A percentile compares a stretch with the other conserved stretches of the same genome.
phyloP scores from a whole-genome alignment of 352 stramenopile genomes.

The Phytophthora multivora region DNA sequence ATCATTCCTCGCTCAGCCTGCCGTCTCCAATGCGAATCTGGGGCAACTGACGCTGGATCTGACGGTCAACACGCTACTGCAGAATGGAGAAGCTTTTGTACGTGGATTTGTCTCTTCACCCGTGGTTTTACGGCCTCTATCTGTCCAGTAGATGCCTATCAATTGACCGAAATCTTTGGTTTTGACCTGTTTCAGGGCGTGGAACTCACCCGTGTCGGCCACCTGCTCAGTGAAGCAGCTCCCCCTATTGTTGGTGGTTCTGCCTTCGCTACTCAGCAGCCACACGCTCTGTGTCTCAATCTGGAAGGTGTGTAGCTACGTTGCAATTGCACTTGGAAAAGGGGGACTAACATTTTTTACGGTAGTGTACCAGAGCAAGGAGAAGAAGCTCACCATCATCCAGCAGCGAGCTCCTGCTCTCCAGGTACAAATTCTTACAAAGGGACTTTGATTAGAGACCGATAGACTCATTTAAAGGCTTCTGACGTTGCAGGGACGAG shows the following conservation, averaged over 20 bases:
- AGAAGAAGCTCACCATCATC: constrained; percentile 72
- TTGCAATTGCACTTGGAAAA: not conserved
- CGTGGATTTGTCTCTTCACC: constrained; percentile 4
- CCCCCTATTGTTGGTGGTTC: constrained; percentile 64
- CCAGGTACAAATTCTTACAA: constrained; percentile 28
- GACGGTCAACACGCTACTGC: constrained; percentile 74
- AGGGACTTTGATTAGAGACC: not conserved
- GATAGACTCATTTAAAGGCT: not conserved
- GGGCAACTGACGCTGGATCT: constrained; percentile 82
- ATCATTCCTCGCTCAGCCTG: constrained; percentile 47
- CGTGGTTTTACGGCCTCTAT: not conserved
- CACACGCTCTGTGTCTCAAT: constrained; percentile 69
- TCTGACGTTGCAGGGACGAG: constrained; percentile 48
- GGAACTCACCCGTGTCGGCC: constrained; percentile 48
- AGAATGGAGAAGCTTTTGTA: constrained; percentile 52
- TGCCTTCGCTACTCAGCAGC: constrained; percentile 52
- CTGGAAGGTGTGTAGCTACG: constrained; percentile 55
- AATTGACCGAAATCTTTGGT: constrained; percentile 11
- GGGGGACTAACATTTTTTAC: not conserved
- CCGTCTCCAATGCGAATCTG: constrained; percentile 82
- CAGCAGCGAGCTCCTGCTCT: constrained; percentile 72
- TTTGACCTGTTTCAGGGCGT: constrained; percentile 34
- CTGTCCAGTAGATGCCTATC: not conserved
- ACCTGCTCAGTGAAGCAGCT: constrained; percentile 66
- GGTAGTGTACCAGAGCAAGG: constrained; percentile 67